Conservation (phyloP, 139 green algal species). For the Volvox reticuliferus region DNA sequence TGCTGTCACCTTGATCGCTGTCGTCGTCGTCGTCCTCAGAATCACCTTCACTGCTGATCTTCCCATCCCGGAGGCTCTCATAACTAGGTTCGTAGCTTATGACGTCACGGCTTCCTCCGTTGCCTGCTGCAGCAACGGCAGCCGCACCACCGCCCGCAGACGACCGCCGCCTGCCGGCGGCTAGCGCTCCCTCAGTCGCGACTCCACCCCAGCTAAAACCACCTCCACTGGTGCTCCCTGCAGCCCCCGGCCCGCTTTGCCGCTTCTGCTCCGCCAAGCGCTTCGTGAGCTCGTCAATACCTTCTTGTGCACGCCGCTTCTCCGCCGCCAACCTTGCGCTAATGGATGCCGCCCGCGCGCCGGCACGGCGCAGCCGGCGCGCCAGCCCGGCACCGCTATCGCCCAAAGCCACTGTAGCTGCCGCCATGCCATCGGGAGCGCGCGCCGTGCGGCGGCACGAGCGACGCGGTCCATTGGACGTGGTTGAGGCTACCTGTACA, state of each 20-base stretch:
- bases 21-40: neutral
- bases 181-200: no score
- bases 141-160: neutral
- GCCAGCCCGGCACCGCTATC: neutral
- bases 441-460: neutral
- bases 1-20: no score
- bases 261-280: conserved; percentile 4
- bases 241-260: neutral
- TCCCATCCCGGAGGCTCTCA: neutral
- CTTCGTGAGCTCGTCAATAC: conserved; percentile 2
- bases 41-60: neutral
- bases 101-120: no score
- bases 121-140: neutral
- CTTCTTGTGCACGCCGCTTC: neutral
- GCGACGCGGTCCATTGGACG: neutral
- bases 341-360: conserved; percentile 21
- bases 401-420: neutral
- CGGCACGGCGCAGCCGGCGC: conserved; percentile 1
- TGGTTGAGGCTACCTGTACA: neutral
- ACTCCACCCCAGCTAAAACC: neutral
- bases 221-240: neutral
- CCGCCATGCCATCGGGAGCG: neutral
- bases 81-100: neutral
- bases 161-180: neutral
- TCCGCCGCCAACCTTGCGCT: neutral